Conservation (phyloP, 148 eudicot species). For the Amaranthus palmeri region DNA sequence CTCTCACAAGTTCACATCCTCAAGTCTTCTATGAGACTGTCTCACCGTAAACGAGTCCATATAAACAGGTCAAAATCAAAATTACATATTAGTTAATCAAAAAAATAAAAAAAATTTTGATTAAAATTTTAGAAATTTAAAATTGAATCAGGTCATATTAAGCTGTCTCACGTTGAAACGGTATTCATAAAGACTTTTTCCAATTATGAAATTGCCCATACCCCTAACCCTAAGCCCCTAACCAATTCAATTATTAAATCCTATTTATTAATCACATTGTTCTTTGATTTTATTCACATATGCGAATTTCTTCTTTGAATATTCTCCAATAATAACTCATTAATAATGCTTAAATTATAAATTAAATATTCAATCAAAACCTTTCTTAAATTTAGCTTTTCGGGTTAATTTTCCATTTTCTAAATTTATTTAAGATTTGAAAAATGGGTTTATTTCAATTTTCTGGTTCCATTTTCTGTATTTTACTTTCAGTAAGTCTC, state of each 20-base stretch:
- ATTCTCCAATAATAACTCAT: slow-evolving; percentile 9
- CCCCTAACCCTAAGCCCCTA: background rate
- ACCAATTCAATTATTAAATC: background rate
- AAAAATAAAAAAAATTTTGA: too few relatives aligned
- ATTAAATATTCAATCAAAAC: background rate
- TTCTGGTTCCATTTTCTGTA: background rate
- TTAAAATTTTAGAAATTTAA: too few relatives aligned
- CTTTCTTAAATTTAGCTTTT: slow-evolving; percentile 10
- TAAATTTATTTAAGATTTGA: background rate
- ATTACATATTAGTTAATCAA: too few relatives aligned
- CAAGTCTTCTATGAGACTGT: too few relatives aligned
- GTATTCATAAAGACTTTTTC: too few relatives aligned
- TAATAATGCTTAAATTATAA: background rate
- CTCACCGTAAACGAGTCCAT: too few relatives aligned
- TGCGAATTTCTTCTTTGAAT: slow-evolving; percentile 15
- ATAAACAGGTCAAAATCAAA: too few relatives aligned
- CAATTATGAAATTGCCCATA: background rate
- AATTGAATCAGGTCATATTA: too few relatives aligned
- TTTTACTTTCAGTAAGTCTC: too few relatives aligned
- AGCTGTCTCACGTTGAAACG: too few relatives aligned
- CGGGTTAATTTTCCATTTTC: background rate
- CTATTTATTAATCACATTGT: background rate
- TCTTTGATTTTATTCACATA: slow-evolving; percentile 9
- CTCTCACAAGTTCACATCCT: background rate
- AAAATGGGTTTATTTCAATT: slow-evolving; percentile 19